Base-by-base conservation (phyloP, 257 asterid genomes). In the Nemophila menziesii region DNA sequence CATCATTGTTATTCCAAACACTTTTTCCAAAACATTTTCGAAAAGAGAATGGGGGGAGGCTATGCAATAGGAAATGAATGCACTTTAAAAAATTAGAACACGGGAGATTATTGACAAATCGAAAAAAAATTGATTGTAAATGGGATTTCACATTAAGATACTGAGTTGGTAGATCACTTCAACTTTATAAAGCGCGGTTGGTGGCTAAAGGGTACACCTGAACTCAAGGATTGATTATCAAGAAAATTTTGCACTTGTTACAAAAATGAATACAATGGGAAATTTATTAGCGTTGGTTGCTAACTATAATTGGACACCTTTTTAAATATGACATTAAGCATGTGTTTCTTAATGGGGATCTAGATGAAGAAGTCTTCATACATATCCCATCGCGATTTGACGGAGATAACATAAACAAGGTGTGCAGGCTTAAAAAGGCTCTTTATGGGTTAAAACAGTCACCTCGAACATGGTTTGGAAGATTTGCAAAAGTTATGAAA, bases 291-390 rank as follows among this genome's bases (percentile, higher is more conserved):
- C 33, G 9, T 24, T 24, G 33, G 33, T 9, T 24, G 33, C 33
- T 9, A 4, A 24, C 33, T 24, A 24, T 9, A 24, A 24, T 24
- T 24, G 33, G 33, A n/a, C 33, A 24, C 4, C 33, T 39, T 2
- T 12, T 15, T 20, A 34, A 50, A 15, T 50, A 36, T 21, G 46
- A 50, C 39, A 46, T 37, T 18, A 37, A 37, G 18, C 37, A 37
- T 50, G 33, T 16, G n/a, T 50, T 50, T 17, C 45, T 50, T 14
- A 20, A 22, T 37, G 37, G 14, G 1, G 46, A 50, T 34, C 21
- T 50, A 15, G 46, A 50, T 7, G 10, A 37, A 18, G 34, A 50
- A 18, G 23, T 19, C 11, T 49, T 33, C 33, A 49, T 49, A 44
- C 19, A 36, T n/a, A 34, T 49, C 11, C 46, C n/a, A 36, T 46